Evolutionary conservation across 495 filamentous ascomycete species (phyloP).

Genomic region (Schizothecium vesticola): DNA sequence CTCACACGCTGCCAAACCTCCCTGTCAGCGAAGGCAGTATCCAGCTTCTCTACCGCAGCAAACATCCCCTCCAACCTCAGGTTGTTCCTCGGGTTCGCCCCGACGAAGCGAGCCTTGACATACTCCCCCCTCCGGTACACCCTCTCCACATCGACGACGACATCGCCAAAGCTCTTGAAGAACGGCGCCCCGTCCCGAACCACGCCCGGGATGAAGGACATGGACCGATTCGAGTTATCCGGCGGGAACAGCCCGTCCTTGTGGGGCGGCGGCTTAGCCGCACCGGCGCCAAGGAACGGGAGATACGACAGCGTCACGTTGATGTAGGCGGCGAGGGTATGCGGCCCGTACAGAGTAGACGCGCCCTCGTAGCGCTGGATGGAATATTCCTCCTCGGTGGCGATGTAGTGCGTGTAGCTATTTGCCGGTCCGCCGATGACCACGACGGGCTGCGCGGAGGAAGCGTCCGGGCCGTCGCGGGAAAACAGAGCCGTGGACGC

Average conservation of each 20-base stretch:
- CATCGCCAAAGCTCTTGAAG: constrained; percentile 71
- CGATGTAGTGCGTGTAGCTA: constrained; percentile 93
- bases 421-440: constrained; percentile 94
- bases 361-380: constrained; percentile 95
- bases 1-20: constrained; percentile 59
- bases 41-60: constrained; percentile 66
- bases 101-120: constrained; percentile 68
- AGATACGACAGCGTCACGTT: constrained; percentile 72
- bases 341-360: constrained; percentile 89
- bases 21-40: constrained; percentile 20
- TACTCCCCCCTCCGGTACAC: constrained; percentile 51
- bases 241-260: constrained; percentile 61
- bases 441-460: constrained; percentile 52
- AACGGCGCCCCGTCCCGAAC: constrained; percentile 66
- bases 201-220: constrained; percentile 78
- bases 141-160: constrained; percentile 52
- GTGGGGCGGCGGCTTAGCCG: constrained; percentile 39
- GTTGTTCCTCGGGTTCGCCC: constrained; percentile 87
- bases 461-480: constrained; percentile 26
- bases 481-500: constrained; percentile 43
- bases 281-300: constrained; percentile 55
- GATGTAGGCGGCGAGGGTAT: constrained; percentile 86
- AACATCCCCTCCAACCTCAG: constrained; percentile 73
- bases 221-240: constrained; percentile 70
- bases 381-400: constrained; percentile 84